A percentile compares a stretch with the other conserved stretches of the same genome.
Evolutionary conservation across 73 alveolate species (phyloP).

Genomic region (Paramecium primaurelia): DNA sequence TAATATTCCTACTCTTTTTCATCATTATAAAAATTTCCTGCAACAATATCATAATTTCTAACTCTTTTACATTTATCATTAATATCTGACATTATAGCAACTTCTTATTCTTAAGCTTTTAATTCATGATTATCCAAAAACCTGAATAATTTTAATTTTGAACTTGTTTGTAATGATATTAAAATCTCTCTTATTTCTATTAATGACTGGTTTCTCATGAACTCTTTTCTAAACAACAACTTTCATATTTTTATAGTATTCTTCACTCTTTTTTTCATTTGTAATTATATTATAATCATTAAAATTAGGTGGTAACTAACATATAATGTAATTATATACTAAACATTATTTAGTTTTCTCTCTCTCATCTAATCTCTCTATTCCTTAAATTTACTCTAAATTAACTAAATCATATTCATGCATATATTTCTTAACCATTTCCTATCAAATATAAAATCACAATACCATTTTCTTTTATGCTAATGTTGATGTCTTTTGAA

Average conservation of each 20-base stretch:
- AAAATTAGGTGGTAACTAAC: conserved; percentile 18
- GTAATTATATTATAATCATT: conserved; percentile 33
- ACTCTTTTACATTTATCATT: not conserved
- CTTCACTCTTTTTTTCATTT: conserved; percentile 22
- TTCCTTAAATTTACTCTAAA: not conserved
- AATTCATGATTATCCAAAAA: not conserved
- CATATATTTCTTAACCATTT: not conserved
- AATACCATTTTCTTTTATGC: conserved; percentile 5
- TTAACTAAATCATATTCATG: conserved; percentile 19
- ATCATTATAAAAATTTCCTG: not conserved
- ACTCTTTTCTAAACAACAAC: not conserved
- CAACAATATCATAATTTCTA: not conserved
- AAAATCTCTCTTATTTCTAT: conserved; percentile 34
- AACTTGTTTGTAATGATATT: conserved; percentile 15
- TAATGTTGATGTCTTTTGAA: not conserved
- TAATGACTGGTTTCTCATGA: not conserved
- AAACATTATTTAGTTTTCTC: not conserved
- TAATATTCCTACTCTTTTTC: not conserved
- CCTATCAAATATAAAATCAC: not conserved
- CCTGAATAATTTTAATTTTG: not conserved
- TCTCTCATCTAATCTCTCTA: conserved; percentile 23
- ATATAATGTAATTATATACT: not conserved
- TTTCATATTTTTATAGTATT: not conserved
- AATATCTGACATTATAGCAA: not conserved
- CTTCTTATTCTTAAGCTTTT: not conserved